Percentiles rank a stretch among this genome's conserved stretches.
Evolutionary conservation across 2,329 filamentous ascomycete species (phyloP).

Genomic region (Colletotrichum lentis): DNA sequence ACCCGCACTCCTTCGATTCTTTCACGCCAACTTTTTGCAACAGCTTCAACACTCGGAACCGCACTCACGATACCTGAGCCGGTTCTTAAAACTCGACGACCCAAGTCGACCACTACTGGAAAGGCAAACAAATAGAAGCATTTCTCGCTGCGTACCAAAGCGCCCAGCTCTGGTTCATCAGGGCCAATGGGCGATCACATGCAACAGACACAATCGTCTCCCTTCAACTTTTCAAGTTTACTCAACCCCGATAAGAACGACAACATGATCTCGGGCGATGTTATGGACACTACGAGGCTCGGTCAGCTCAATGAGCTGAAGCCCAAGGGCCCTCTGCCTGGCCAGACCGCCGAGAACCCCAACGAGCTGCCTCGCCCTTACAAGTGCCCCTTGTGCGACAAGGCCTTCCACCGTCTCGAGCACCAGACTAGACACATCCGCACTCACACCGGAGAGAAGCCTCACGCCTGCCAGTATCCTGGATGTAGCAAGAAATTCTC

Average conservation of each 20-base stretch:
- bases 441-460: constrained; percentile 98
- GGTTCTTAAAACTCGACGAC: constrained; percentile 5
- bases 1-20: not conserved
- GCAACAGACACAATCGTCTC: constrained; percentile 73
- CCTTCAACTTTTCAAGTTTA: constrained; percentile 79
- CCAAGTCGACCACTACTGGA: constrained; percentile 9
- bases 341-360: constrained; percentile 65
- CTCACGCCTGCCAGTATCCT: constrained; percentile 92
- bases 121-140: constrained; percentile 8
- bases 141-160: not conserved
- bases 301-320: constrained; percentile 50
- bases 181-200: constrained; percentile 65
- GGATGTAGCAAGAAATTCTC: constrained; percentile 98
- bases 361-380: constrained; percentile 90
- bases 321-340: constrained; percentile 69
- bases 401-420: constrained; percentile 97
- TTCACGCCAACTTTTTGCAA: not conserved
- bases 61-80: constrained; percentile 10
- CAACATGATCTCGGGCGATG: constrained; percentile 32
- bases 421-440: constrained; percentile 92
- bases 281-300: constrained; percentile 34
- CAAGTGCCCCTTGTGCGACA: constrained; percentile 98
- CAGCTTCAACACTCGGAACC: constrained; percentile 9
- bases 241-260: constrained; percentile 63
- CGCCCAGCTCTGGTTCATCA: constrained; percentile 28